Percentiles rank a stretch among this genome's conserved stretches.
phyloP scores from a whole-genome alignment of 768 basidiomycete species.

The Pleurotus eryngii region DNA sequence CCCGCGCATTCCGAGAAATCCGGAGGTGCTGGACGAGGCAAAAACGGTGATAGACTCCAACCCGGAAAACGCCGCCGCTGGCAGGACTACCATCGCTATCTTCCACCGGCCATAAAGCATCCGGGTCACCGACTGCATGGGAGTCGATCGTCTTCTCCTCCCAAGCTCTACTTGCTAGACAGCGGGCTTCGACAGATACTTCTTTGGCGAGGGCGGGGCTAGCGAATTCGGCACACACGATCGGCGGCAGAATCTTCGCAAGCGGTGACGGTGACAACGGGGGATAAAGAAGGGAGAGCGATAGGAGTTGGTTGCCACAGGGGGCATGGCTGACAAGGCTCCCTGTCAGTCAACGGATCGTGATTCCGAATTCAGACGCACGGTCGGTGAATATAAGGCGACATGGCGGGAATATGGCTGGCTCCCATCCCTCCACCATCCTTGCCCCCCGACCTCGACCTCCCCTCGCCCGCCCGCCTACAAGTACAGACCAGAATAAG shows the following conservation, averaged over 20 bases:
- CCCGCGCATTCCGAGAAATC: background rate
- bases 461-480: no score
- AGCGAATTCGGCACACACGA: background rate
- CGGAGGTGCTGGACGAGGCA: background rate
- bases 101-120: background rate
- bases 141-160: background rate
- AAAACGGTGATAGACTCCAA: background rate
- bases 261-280: no score
- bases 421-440: no score
- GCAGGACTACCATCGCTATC: background rate
- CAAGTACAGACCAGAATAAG: no score
- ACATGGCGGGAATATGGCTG: no score
- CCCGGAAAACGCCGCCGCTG: background rate
- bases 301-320: no score
- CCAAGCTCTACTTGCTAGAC: background rate
- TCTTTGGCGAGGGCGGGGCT: background rate
- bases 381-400: no score
- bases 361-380: no score
- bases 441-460: no score
- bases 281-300: no score
- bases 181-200: background rate
- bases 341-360: no score
- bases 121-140: background rate
- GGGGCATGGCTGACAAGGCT: no score
- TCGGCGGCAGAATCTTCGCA: background rate